These are phyloP conservation scores for Aspergillus indologenus DNA, from an alignment of 495 filamentous ascomycete genomes.

Conservation along the genomic window DNA sequence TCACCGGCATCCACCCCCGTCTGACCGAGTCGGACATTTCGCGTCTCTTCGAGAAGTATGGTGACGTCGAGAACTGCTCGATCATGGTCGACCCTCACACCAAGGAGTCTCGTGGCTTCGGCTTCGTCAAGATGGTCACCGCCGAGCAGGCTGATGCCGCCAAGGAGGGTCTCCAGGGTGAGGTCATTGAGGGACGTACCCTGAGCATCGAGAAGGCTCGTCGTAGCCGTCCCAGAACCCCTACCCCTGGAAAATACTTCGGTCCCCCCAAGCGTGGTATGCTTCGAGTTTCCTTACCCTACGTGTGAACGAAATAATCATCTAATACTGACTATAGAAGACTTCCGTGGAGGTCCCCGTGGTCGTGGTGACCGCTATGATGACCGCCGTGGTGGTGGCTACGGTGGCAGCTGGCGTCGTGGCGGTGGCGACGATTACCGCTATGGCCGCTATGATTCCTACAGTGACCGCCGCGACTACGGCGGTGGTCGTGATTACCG, in stretches of 20 bases:
- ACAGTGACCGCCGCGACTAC: conserved; percentile 56
- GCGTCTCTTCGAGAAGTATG: conserved; percentile 96
- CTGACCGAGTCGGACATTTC: conserved; percentile 87
- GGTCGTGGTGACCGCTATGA: conserved; percentile 48
- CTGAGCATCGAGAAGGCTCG: conserved; percentile 99
- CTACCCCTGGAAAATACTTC: conserved; percentile 98
- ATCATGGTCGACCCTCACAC: conserved; percentile 99
- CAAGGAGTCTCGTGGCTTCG: conserved; percentile 97
- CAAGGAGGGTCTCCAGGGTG: conserved; percentile 93
- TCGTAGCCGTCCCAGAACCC: conserved; percentile 87
- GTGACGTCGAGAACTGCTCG: conserved; percentile 96
- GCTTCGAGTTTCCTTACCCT: conserved; percentile 23
- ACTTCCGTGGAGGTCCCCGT: conserved; percentile 51
- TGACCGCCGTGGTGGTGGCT: conserved; percentile 56
- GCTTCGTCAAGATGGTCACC: conserved; percentile 98
- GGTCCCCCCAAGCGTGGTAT: conserved; percentile 96
- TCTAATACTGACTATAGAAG: conserved; percentile 32
- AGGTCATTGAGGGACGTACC: conserved; percentile 91
- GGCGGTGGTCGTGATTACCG: conserved; percentile 51
- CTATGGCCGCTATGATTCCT: conserved; percentile 53
- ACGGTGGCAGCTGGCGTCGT: conserved; percentile 48
- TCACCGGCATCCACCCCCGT: conserved; percentile 95
- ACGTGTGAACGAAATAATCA: conserved; percentile 9
- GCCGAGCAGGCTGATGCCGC: conserved; percentile 92
- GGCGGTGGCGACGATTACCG: conserved; percentile 41